These are phyloP conservation scores for Amaranthus hypochondriacus DNA, from an alignment of 148 eudicot species.

Conservation along the genomic window DNA sequence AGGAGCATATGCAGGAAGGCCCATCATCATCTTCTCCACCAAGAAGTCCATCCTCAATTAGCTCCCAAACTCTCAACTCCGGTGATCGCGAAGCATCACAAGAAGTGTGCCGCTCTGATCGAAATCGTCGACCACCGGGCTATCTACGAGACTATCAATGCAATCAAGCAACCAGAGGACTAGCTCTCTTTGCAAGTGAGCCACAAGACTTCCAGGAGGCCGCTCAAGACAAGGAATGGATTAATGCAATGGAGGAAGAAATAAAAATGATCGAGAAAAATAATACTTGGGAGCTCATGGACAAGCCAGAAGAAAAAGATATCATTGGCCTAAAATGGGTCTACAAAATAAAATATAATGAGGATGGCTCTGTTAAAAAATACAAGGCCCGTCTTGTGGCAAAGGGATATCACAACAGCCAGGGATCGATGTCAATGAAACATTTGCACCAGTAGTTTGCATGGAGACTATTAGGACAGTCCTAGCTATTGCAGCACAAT, in stretches of 20 bases:
- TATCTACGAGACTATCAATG: background rate
- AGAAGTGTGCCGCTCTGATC: background rate
- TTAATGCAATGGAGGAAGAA: too few species aligned
- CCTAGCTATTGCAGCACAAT: background rate
- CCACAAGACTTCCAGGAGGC: background rate
- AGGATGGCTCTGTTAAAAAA: conserved; percentile 3
- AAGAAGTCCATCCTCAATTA: background rate
- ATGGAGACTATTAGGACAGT: conserved; percentile 8
- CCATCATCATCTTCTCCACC: background rate
- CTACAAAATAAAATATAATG: conserved; percentile 12
- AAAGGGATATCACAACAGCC: conserved; percentile 21
- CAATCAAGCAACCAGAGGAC: background rate
- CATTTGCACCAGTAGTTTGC: conserved; percentile 12
- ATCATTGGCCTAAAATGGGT: conserved; percentile 26
- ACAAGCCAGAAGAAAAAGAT: background rate
- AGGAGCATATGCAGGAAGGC: too few species aligned
- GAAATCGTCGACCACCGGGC: conserved; percentile 4
- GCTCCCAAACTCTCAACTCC: background rate
- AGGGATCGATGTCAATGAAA: conserved; percentile 5
- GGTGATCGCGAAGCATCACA: background rate
- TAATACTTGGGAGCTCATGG: background rate
- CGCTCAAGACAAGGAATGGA: too few species aligned
- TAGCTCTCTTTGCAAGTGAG: background rate
- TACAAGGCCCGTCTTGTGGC: background rate
- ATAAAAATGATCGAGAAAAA: too few species aligned